Base-by-base conservation (phyloP, 1,139 yeast genomes). In the Geotrichum phurueaensis region DNA sequence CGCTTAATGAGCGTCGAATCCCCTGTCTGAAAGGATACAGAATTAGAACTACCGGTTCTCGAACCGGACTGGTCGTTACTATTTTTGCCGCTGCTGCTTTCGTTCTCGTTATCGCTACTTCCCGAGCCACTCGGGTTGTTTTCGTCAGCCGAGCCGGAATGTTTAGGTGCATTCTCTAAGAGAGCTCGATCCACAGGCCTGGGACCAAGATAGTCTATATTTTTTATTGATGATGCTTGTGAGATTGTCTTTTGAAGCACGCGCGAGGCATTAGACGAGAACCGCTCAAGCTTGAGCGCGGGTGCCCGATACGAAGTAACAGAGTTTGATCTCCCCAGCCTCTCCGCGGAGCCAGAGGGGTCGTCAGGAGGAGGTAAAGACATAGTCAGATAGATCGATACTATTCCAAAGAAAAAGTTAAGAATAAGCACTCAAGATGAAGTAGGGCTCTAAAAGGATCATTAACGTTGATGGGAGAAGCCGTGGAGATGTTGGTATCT, bases 191-290 rank as follows among this genome's bases (percentile, higher is more conserved):
- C 20, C 20, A n/a, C 20, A 6, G 47, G 47, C 9, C 13, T 25
- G 13, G 54, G 27, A 31, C 54, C 47, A 15, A 48, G 27, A 13
- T 18, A 48, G 7, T 23, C 52, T 31, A 36, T 36, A 25, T 51
- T 36, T 20, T 47, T 49, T 7, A 59, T 54, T 2, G 61, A 59
- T 6, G 61, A 59, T 7, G 58, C 61, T 39, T 59, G 61, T 20
- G 59, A 55, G 2, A 59, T 18, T 15, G 61, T 59, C 22, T 52
- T 54, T 29, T 54, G 50, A 12, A 59, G 56, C 13, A 55, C 48
- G 12, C 58, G 47, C 22, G 61, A 55, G 10, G 59, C 59, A 20
- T 47, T 47, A n/a, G 58, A 29, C 2, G 61, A 53, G 31, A 55
- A 13, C 48, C 51, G 51, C 39, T 59, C 58, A 18, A 56, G 58